Base-by-base conservation (phyloP, 2,329 filamentous ascomycete species). In the Diplodia intermedia region DNA sequence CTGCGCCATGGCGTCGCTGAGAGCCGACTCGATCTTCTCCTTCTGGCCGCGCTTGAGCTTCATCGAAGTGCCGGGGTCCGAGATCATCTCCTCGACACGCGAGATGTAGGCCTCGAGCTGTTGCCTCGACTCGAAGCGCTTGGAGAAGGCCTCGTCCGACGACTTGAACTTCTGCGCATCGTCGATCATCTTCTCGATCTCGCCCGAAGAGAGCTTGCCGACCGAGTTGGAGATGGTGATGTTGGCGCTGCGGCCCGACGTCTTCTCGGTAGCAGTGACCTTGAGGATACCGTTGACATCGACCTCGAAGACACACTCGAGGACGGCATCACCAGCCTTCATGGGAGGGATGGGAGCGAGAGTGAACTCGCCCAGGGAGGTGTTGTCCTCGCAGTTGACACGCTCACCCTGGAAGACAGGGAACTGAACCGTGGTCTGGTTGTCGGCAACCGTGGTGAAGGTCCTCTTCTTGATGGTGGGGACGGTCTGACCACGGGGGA, bases 271-370 rank as follows among this genome's bases (percentile, higher is more conserved):
- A 74, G 95, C 95, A 71, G 94, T 98, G 78, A 98, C 95, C 90
- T 99, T 99, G 74, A 99, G 90, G 82, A 97, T 97, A 90, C 95
- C 95, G 87, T 99, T 99, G 88, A 97, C 95, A 76, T 99, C 95
- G 79, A 99, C 95, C 86, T 99, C 95, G 84, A 99, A 98, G 82
- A 98, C 93, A 75, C 94, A 92, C 85, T 99, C 95, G 55, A 99
- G 91, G 73, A 97, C 94, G 75, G 95, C 92, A 81, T 99, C 95
- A 81, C 95, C 94, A 78, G 95, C 94, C 78, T 90, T 90, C 93
- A 97, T 90, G 7, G 86, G 86, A 83, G 86, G 94, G 82, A 86
- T 94, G 55, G 94, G 95, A 75, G 93, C 91, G 71, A 99, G 86
- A 69, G 94, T 97, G 84, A 98, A 99, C 84, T 98, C 95, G 81